Base-by-base conservation (phyloP, 176 grass and related monocot species). In the Elaeis guineensis region DNA sequence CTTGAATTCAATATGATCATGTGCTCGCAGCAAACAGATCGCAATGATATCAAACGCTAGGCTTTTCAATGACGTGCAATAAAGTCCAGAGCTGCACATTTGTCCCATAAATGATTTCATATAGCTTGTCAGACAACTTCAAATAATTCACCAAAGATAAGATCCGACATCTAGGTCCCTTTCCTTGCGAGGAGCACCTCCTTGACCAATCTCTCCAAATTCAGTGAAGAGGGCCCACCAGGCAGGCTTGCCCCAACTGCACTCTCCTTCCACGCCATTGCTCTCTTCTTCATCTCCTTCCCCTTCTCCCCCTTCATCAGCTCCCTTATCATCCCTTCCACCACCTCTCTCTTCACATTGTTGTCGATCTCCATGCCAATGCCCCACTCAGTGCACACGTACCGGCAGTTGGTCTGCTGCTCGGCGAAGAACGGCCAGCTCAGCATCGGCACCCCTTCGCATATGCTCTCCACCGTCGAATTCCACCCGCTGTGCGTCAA, bases 201-300 rank as follows among this genome's bases (percentile, higher is more conserved):
- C 21, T 25, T 51, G 18, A 82, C 62, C 2, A 87, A 16, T 1
- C 29, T 69, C 15, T 87, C 52, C 16, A 87, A 70, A 55, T 87
- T 82, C 19, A 16, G 12, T 4, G n/a, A 30, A 12, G 50, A 54
- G 17, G 24, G 16, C 3, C 64, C 64, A 52, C 64, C 50, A 1
- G 21, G 16, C 23, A 25, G 21, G 2, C 50, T 17, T 1, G 50
- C 63, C 64, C 22, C 32, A 4, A 25, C 20, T 12, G 64, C 64
- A 5, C 14, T 14, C 5, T 66, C 17, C 17, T 53, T 29, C 64
- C 64, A 66, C 23, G 30, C 64, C 64, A 53, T 19, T 0, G 12
- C 8, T 17, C 50, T 19, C 6, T 24, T 66, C 50, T 29, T 54
- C 50, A 66, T 66, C 22, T 66, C 64, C 50, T 54, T 35, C 51